A percentile compares a stretch with the other conserved stretches of the same genome.
Conservation (phyloP, 1,139 yeast genomes). For the Saccharomyces pastorianus region DNA sequence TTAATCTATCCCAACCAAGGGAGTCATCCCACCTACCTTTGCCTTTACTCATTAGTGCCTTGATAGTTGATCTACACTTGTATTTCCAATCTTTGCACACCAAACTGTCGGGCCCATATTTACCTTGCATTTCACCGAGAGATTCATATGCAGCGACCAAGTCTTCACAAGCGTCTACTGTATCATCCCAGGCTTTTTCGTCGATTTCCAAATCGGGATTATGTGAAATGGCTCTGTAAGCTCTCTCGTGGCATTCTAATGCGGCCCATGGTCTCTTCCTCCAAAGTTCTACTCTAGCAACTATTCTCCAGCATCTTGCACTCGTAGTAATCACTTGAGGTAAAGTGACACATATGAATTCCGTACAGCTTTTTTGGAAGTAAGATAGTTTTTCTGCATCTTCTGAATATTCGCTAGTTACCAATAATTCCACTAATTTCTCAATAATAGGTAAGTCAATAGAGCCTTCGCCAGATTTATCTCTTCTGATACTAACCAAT, state of each 20-base stretch:
- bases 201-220: slow-evolving; percentile 57
- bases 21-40: slow-evolving; percentile 72
- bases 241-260: slow-evolving; percentile 78
- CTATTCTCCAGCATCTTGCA: slow-evolving; percentile 73
- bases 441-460: slow-evolving; percentile 74
- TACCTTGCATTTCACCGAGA: slow-evolving; percentile 80
- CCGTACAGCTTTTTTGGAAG: slow-evolving; percentile 60
- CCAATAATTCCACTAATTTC: slow-evolving; percentile 58
- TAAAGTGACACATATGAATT: slow-evolving; percentile 55
- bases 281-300: slow-evolving; percentile 84
- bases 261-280: slow-evolving; percentile 81
- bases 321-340: slow-evolving; percentile 66
- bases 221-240: slow-evolving; percentile 64
- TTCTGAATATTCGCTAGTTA: slow-evolving; percentile 44
- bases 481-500: slow-evolving; percentile 49
- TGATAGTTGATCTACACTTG: slow-evolving; percentile 64
- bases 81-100: slow-evolving; percentile 91
- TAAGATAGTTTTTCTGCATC: slow-evolving; percentile 33
- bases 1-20: slow-evolving; percentile 64
- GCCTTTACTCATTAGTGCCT: slow-evolving; percentile 75
- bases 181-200: slow-evolving; percentile 64
- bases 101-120: slow-evolving; percentile 70
- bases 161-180: slow-evolving; percentile 73
- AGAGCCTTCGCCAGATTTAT: slow-evolving; percentile 50
- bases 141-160: slow-evolving; percentile 82